These are phyloP conservation scores for Suhomyces wounanorum DNA, from an alignment of 1,139 yeast species.

Conservation along the genomic window DNA sequence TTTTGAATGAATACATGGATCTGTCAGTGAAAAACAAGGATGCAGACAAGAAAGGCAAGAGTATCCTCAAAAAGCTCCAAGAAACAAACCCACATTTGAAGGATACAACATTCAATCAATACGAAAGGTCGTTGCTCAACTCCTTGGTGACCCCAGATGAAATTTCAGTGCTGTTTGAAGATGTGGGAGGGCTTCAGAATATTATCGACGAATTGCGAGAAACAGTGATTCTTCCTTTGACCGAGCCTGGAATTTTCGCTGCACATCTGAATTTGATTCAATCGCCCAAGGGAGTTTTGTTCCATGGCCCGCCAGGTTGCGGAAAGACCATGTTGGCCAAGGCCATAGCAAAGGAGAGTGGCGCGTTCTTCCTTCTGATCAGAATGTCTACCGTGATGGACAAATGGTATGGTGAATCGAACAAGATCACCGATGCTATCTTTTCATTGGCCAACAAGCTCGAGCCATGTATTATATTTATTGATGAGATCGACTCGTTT, in stretches of 20 bases:
- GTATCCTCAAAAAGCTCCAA: slow-evolving; percentile 61
- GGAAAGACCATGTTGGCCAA: slow-evolving; percentile 98
- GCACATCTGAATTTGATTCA: slow-evolving; percentile 67
- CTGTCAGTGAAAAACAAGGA: slow-evolving; percentile 62
- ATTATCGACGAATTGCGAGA: slow-evolving; percentile 85
- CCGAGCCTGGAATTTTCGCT: slow-evolving; percentile 65
- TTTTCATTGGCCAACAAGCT: slow-evolving; percentile 87
- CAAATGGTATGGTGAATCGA: slow-evolving; percentile 97
- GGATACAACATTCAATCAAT: slow-evolving; percentile 60
- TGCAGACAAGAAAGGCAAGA: slow-evolving; percentile 64
- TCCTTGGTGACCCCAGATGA: slow-evolving; percentile 87
- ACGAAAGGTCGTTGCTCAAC: slow-evolving; percentile 73
- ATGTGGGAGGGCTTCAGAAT: slow-evolving; percentile 84
- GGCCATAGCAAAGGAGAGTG: slow-evolving; percentile 90
- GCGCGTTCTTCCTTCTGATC: slow-evolving; percentile 88
- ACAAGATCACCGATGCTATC: slow-evolving; percentile 90
- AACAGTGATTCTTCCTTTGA: slow-evolving; percentile 84
- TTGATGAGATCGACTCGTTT: slow-evolving; percentile 95
- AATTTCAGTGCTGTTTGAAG: slow-evolving; percentile 69
- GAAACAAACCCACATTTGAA: slow-evolving; percentile 61
- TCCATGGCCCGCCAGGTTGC: slow-evolving; percentile 98
- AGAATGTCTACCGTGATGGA: slow-evolving; percentile 96
- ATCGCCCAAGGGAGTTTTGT: slow-evolving; percentile 92
- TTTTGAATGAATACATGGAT: slow-evolving; percentile 55
- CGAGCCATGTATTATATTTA: slow-evolving; percentile 92